Evolutionary conservation across 2,329 filamentous ascomycete species (phyloP), one percentile per base, ranked within the genome.

Genomic region (Colletotrichum abscissum): DNA sequence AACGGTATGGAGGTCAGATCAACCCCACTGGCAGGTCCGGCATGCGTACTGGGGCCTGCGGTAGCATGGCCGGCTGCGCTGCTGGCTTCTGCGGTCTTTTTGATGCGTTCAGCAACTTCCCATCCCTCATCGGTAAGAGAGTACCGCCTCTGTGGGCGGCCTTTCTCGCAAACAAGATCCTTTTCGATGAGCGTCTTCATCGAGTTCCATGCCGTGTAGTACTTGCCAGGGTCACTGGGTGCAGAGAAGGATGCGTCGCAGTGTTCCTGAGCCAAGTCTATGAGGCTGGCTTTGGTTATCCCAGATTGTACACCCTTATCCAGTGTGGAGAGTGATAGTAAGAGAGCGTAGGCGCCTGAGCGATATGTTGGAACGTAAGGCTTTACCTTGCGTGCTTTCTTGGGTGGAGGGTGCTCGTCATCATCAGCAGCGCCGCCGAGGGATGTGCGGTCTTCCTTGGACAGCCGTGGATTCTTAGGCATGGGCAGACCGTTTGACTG

Each of bases 161-260:
- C 92, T 66, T 90, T 90, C 76, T 93, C 92, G 69, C 91, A 92
- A 0, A 95, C 92, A 4, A 95, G 83, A 70, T 95, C 93, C 79
- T 95, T 95, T 67, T 91, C 87, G 5, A 92, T 76, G 38, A 97
- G 83, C 0, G 92, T 94, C 79, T 94, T 94, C 88, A 96, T 95
- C 1, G 93, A 95, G 78, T 90, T 93, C 94, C 94, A 97, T 0
- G 94, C 94, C 0, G 94, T 96, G 77, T 94, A 94, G 77, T 90
- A 93, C 69, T 91, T 93, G 12, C 87, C 91, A 0, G 92, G 86
- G 67, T 94, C 92, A 54, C 84, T 86, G 0, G 93, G 92, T 0
- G 89, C 90, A 0, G 89, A 92, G 77, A 95, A 95, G 0, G 93
- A 95, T 2, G 92, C 84, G 78, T 95, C 93, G 77, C 92, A 94